phyloP scores from a whole-genome alignment of 2,329 filamentous ascomycete genomes.

The Colletotrichum caudatum region DNA sequence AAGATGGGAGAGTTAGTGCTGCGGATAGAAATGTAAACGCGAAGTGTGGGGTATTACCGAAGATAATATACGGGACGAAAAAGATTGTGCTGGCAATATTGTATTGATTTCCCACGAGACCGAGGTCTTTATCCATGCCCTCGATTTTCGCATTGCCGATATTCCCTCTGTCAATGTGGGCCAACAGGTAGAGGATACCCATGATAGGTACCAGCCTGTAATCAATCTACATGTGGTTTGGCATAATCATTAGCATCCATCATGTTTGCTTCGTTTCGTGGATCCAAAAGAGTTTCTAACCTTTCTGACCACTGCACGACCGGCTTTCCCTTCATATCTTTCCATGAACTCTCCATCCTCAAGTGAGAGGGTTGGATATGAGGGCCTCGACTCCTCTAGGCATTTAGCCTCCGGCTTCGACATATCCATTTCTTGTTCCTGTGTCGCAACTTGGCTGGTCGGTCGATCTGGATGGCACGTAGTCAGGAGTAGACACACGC shows the following conservation, averaged over 20 bases:
- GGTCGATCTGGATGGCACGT: neutral
- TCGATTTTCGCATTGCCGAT: constrained; percentile 33
- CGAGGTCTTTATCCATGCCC: constrained; percentile 27
- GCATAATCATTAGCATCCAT: neutral
- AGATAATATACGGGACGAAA: constrained; percentile 72
- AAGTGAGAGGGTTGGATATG: neutral
- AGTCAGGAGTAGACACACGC: neutral
- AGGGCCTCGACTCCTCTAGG: neutral
- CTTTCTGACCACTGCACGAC: neutral
- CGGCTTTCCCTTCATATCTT: neutral
- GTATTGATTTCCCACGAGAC: constrained; percentile 23
- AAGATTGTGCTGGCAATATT: constrained; percentile 33
- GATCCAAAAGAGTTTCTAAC: neutral
- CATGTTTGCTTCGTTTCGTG: neutral
- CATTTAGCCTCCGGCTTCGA: neutral
- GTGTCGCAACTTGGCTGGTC: neutral
- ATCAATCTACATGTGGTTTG: constrained; percentile 37
- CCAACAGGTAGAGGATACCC: constrained; percentile 41
- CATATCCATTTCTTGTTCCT: neutral
- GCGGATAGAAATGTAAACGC: neutral
- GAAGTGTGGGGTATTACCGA: neutral
- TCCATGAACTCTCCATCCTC: neutral
- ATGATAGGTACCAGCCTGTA: constrained; percentile 43
- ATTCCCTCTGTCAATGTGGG: constrained; percentile 42
- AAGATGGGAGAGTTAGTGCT: constrained; percentile 47